Evolutionary conservation across 805 yeast species (phyloP), one percentile per base, ranked within the genome.

Genomic region (Starmerella floricola): DNA sequence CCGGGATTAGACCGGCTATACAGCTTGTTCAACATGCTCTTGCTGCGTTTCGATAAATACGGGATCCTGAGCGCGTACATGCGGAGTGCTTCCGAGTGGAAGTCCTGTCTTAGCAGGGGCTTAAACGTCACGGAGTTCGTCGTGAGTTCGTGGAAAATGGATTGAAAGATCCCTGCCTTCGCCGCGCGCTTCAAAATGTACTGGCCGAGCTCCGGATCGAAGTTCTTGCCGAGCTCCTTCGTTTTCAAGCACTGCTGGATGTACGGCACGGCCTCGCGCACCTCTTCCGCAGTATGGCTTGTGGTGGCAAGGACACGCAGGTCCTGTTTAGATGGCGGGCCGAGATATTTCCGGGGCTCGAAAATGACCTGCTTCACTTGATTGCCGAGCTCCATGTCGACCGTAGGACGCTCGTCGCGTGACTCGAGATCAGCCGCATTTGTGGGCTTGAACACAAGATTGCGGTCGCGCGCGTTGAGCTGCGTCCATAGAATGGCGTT

Each of bases 371-470:
- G 36, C 8, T 29, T 27, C 24, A 3, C 27, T n/a, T n/a, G 16
- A 4, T 18, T 29, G 24, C 47, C 47, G 13, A 43, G n/a, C 30
- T 12, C 18, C 40, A 46, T 31, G 13, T n/a, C 11, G n/a, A 17
- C 11, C 8, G 2, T 16, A n/a, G 16, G 31, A 10, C 32, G 38
- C 28, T 43, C 45, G 11, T 43, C 47, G n/a, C 11, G 31, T 13
- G 19, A 11, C 10, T 8, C 35, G 21, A 41, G 27, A 13, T 2
- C 4, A 20, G 38, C 21, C 8, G 52, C 47, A 18, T 46, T 42
- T 23, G 51, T 40, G 3, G 59, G 59, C 24, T 57, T 43, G 44
- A 56, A 58, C 13, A 55, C 55, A 17, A 54, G 46, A 15, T 45
- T 35, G 24, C 48, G 45, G 24, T 50, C 38, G 8, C 33, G 30